Base-by-base conservation (phyloP, 225 moss, liverwort and hornwort species). In the Ulota crispa region DNA sequence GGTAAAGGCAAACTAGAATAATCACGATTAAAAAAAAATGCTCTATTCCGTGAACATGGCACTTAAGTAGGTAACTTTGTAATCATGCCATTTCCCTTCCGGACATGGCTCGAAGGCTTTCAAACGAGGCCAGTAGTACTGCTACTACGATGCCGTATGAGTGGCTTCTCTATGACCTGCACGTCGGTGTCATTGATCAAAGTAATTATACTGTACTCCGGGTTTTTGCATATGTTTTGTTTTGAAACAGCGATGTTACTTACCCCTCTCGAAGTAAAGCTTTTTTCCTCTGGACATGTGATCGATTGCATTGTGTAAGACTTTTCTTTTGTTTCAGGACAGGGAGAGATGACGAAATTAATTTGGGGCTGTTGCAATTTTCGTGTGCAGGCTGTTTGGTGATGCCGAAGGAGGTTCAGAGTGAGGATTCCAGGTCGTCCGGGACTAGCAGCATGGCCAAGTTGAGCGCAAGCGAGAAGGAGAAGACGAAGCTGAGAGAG, bases 401-500 rank as follows among this genome's bases (percentile, higher is more conserved):
- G 83, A 90, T 90, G 90, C 88, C 85, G 88, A 88, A 90, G 73
- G 90, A 90, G 80, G 87, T 87, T 84, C 79, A 80, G 73, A 82
- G 87, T 82, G 87, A 85, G 85, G 89, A 89, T 73, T 82, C 82
- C 8, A 81, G 83, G 82, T 90, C 84, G n/a, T 90, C 84, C 1
- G 85, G 85, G 36, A 85, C 85, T 3, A 89, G 89, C 85, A 87
- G 83, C 79, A 97, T 97, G 99, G 99, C 99, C n/a, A 99, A 99
- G 92, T 86, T 99, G 55, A 99, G 99, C 78, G 99, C 99, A 32
- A 99, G 96, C 78, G 99, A 99, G 87, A 99, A 99, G 87, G 99
- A 99, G 87, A 99, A 99, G 82, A 99, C 99, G 47, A 99, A 99
- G 83, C 89, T 99, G 78, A 88, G 99, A 47, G 99, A 99, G 89